phyloP scores from a whole-genome alignment of 345 rosid species.

The Sisymbrium altissimum region DNA sequence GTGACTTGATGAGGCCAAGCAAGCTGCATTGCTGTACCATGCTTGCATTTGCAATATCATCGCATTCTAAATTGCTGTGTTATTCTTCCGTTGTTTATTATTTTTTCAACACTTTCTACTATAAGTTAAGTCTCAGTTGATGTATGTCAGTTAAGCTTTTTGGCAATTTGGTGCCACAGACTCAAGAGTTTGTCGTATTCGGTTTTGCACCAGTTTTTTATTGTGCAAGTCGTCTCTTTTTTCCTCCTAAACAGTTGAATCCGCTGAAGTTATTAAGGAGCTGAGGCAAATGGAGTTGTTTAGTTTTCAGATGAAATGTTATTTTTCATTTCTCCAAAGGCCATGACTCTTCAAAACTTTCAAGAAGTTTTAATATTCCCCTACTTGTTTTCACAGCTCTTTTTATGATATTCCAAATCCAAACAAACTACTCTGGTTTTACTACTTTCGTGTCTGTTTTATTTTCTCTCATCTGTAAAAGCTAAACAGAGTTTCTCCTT shows the following conservation, averaged over 20 bases:
- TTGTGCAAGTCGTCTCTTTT: constrained; percentile 39
- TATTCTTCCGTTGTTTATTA: not conserved
- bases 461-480: constrained; percentile 21
- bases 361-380: constrained; percentile 26
- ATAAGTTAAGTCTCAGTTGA: not conserved
- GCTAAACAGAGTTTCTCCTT: not conserved
- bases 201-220: constrained; percentile 16
- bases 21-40: constrained; percentile 52
- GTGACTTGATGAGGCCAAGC: constrained; percentile 64
- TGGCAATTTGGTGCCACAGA: not conserved
- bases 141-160: not conserved
- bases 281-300: constrained; percentile 71
- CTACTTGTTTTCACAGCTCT: constrained; percentile 17
- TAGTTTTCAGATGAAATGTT: constrained; percentile 49
- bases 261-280: constrained; percentile 75
- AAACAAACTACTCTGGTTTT: not conserved
- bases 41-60: not conserved
- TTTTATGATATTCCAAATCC: not conserved
- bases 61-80: not conserved
- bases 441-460: constrained; percentile 5
- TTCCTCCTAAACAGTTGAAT: constrained; percentile 66
- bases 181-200: constrained; percentile 1
- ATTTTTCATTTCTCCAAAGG: constrained; percentile 44
- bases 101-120: not conserved
- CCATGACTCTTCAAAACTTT: constrained; percentile 57